Evolutionary conservation across 2,329 filamentous ascomycete genomes (phyloP).

Genomic region (Fusarium tuaranense): DNA sequence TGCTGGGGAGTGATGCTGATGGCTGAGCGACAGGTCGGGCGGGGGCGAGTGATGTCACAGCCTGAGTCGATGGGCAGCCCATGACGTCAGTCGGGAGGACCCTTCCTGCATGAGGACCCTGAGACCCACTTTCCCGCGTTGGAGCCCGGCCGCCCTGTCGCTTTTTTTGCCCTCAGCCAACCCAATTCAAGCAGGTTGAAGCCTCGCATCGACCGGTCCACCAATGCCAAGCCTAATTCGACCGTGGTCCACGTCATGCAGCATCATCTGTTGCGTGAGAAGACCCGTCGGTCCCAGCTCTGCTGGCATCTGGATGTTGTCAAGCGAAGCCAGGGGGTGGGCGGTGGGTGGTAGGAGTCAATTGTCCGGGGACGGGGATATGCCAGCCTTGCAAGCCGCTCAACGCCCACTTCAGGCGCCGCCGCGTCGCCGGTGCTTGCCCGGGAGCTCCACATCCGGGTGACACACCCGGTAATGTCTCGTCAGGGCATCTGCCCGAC

Average conservation of each 20-base stretch:
- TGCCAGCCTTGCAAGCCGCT: background rate
- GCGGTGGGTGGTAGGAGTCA: slow-evolving; percentile 9
- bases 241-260: slow-evolving; percentile 43
- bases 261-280: slow-evolving; percentile 39
- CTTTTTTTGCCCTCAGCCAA: slow-evolving; percentile 23
- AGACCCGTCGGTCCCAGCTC: slow-evolving; percentile 10
- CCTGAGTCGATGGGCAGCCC: background rate
- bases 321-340: background rate
- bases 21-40: slow-evolving; percentile 12
- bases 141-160: slow-evolving; percentile 16
- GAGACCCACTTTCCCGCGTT: slow-evolving; percentile 38
- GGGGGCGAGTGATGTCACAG: slow-evolving; percentile 31
- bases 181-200: slow-evolving; percentile 27
- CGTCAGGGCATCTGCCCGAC: slow-evolving; percentile 92
- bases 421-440: slow-evolving; percentile 33
- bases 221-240: slow-evolving; percentile 35
- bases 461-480: slow-evolving; percentile 95
- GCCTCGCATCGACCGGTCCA: slow-evolving; percentile 31
- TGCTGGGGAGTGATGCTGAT: slow-evolving; percentile 11
- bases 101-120: slow-evolving; percentile 48
- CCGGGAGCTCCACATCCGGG: slow-evolving; percentile 58
- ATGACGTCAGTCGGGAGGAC: slow-evolving; percentile 43
- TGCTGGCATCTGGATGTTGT: slow-evolving; percentile 1
- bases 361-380: background rate
- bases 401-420: slow-evolving; percentile 24